Evolutionary conservation across 2,329 filamentous ascomycete species (phyloP).

Genomic region (Hypoxylon sp.): DNA sequence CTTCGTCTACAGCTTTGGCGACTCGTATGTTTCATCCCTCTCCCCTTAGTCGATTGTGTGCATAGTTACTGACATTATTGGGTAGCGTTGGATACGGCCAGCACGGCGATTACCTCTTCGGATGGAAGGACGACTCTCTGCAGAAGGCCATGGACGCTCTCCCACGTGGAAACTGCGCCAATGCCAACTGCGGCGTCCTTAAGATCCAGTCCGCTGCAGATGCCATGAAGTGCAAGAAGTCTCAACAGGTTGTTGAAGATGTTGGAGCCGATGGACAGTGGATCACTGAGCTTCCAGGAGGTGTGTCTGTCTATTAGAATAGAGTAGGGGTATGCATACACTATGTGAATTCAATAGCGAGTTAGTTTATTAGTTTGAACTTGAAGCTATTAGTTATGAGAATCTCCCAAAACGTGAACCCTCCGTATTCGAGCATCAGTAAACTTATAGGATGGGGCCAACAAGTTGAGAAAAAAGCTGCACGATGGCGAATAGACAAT

Average conservation of each 20-base stretch:
- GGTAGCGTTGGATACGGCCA: conserved; percentile 46
- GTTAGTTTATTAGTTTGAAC: too few species aligned
- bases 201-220: conserved; percentile 30
- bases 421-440: too few species aligned
- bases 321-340: too few species aligned
- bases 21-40: conserved; percentile 36
- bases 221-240: conserved; percentile 33
- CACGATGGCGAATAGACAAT: too few species aligned
- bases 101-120: conserved; percentile 53
- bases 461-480: too few species aligned
- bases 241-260: conserved; percentile 29
- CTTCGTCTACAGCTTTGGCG: conserved; percentile 52
- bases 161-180: conserved; percentile 21
- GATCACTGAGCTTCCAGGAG: conserved; percentile 25
- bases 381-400: too few species aligned
- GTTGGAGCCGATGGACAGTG: conserved; percentile 21
- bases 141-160: conserved; percentile 48
- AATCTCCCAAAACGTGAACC: too few species aligned
- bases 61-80: conserved; percentile 11
- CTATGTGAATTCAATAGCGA: conserved; percentile 1
- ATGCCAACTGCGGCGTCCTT: conserved; percentile 30
- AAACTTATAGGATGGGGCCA: too few species aligned
- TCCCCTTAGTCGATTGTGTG: not conserved
- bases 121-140: conserved; percentile 52
- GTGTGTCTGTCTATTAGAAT: conserved; percentile 23